phyloP scores from a whole-genome alignment of 306 rosid species.

The Herpetospermum pedunculosum region DNA sequence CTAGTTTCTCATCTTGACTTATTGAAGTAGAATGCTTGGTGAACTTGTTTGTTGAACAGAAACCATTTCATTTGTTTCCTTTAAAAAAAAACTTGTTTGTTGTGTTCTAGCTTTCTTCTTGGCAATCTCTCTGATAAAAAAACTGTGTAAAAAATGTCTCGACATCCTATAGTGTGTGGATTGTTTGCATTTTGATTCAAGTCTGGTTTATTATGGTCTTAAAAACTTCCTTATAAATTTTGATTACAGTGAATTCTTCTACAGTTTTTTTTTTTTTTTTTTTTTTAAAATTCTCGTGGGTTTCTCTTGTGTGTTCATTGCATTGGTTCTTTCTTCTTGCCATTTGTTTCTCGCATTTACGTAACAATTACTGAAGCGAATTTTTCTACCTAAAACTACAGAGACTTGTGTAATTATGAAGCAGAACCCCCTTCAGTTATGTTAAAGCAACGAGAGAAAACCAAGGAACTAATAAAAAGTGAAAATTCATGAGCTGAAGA shows the following conservation, averaged over 20 bases:
- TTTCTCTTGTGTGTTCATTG: neutral
- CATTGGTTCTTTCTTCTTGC: neutral
- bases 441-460: neutral
- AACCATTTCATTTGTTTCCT: no score
- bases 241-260: neutral
- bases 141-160: neutral
- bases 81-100: no score
- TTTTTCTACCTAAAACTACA: neutral
- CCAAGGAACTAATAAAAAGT: neutral
- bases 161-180: neutral
- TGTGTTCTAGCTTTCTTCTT: neutral
- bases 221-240: neutral
- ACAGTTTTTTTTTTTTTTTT: no score
- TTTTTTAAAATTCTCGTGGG: neutral
- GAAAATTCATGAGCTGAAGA: neutral
- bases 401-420: neutral
- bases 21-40: neutral
- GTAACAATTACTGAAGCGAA: neutral
- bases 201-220: neutral
- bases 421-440: neutral
- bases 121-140: neutral
- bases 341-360: neutral
- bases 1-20: neutral
- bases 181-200: neutral
- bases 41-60: no score